phyloP scores from a whole-genome alignment of 306 rosid genomes.

The Sophora flavescens region DNA sequence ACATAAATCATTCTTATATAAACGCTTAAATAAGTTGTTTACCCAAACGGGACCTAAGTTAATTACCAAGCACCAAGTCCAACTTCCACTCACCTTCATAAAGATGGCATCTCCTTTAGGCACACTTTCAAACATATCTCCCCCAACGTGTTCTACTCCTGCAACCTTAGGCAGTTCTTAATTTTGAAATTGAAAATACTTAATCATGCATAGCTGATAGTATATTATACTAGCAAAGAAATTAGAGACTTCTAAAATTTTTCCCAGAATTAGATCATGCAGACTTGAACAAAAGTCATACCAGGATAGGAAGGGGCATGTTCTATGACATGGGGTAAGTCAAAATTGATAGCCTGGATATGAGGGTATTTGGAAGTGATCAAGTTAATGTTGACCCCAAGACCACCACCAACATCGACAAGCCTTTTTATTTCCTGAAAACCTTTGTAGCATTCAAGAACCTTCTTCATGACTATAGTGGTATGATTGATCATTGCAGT shows the following conservation, averaged over 20 bases:
- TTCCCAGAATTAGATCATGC: neutral
- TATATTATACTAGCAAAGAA: neutral
- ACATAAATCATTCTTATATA: too few relatives aligned
- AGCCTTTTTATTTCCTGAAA: conserved; percentile 51
- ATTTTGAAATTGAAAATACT: neutral
- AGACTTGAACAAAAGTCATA: conserved; percentile 18
- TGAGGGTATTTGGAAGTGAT: conserved; percentile 65
- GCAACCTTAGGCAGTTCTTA: conserved; percentile 20
- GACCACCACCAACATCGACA: conserved; percentile 75
- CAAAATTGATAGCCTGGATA: conserved; percentile 51
- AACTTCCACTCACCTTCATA: conserved; percentile 56
- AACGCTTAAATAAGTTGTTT: too few relatives aligned
- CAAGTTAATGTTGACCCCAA: conserved; percentile 54
- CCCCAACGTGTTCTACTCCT: conserved; percentile 66
- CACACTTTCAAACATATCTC: conserved; percentile 69
- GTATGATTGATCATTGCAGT: conserved; percentile 58
- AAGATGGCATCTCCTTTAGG: conserved; percentile 71
- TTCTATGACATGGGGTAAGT: conserved; percentile 60
- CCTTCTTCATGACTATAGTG: conserved; percentile 45
- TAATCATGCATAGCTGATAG: neutral
- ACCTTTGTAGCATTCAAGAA: conserved; percentile 57
- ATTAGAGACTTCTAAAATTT: neutral
- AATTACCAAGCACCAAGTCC: too few relatives aligned
- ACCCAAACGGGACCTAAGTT: too few relatives aligned
- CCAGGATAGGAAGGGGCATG: conserved; percentile 63